These are phyloP conservation scores for Picocystis sp. DNA, from an alignment of 163 green algal genomes.

Conservation along the genomic window DNA sequence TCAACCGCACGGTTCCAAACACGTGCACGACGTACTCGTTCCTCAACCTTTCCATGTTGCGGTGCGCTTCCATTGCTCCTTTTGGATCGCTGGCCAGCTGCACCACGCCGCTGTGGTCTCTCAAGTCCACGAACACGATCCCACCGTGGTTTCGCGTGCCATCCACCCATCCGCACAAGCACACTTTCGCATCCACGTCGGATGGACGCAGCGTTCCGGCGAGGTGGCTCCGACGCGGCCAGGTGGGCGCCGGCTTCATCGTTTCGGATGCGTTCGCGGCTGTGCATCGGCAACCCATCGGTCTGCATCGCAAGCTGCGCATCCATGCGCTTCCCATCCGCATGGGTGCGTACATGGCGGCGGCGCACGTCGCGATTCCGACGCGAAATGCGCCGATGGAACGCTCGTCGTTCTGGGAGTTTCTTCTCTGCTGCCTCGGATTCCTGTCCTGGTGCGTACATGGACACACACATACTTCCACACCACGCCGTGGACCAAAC, in stretches of 20 bases:
- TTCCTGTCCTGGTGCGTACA: too few species aligned
- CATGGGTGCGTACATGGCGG: too few species aligned
- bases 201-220: constrained; percentile 1
- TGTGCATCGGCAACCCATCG: too few species aligned
- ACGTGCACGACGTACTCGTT: constrained; percentile 79
- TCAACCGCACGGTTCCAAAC: constrained; percentile 39
- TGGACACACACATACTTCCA: too few species aligned
- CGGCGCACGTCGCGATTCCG: too few species aligned
- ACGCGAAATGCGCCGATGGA: too few species aligned
- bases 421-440: too few species aligned
- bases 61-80: constrained; percentile 21
- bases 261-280: too few species aligned
- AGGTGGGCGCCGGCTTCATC: not conserved
- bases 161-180: constrained; percentile 94
- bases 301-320: too few species aligned
- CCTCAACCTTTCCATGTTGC: constrained; percentile 37
- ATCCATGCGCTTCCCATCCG: too few species aligned
- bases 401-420: too few species aligned
- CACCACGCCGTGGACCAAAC: too few species aligned
- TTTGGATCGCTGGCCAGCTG: constrained; percentile 42
- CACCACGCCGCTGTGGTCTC: constrained; percentile 78
- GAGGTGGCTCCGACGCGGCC: constrained; percentile 4
- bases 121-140: constrained; percentile 80
- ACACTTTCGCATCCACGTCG: not conserved
- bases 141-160: constrained; percentile 72